Evolutionary conservation across 257 asterid species (phyloP).

Genomic region (Salvia hispanica): DNA sequence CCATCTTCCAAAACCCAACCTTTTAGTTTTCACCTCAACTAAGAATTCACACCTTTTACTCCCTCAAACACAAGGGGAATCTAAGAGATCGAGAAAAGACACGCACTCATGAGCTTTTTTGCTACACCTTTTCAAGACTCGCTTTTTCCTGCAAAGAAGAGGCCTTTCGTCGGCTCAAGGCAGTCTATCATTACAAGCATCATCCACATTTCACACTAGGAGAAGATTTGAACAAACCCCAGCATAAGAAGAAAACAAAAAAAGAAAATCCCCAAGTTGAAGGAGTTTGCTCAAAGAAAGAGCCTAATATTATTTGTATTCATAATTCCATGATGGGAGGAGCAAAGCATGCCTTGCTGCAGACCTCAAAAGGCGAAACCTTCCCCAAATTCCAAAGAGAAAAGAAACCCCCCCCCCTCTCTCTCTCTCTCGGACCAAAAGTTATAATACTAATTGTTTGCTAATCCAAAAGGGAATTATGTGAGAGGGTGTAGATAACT

Average conservation of each 20-base stretch:
- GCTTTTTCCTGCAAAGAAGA: conserved; percentile 22
- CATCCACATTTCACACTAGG: conserved; percentile 35
- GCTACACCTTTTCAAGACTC: conserved; percentile 1
- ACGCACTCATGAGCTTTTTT: conserved; percentile 31
- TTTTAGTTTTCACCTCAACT: conserved; percentile 26
- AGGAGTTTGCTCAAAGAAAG: conserved; percentile 22
- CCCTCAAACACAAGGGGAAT: conserved; percentile 24
- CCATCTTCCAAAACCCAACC: conserved; percentile 44
- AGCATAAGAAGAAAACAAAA: conserved; percentile 18
- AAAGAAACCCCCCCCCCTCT: conserved; percentile 28
- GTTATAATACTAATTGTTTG: too few species aligned
- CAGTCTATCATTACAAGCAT: conserved; percentile 38
- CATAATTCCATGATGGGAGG: conserved; percentile 46
- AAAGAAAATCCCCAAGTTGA: conserved; percentile 8
- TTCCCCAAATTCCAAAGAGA: conserved; percentile 53
- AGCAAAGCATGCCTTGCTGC: conserved; percentile 61
- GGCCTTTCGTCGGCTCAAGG: conserved; percentile 34
- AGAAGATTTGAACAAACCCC: conserved; percentile 37
- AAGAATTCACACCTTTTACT: conserved; percentile 20
- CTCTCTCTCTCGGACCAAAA: conserved; percentile 11
- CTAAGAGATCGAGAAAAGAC: conserved; percentile 12
- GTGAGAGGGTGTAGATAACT: too few species aligned
- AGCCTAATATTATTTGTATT: not conserved
- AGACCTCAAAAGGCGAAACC: conserved; percentile 70
- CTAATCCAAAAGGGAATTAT: too few species aligned